These are phyloP conservation scores for Orychophragmus violaceus DNA, from an alignment of 345 rosid species.

Conservation along the genomic window DNA sequence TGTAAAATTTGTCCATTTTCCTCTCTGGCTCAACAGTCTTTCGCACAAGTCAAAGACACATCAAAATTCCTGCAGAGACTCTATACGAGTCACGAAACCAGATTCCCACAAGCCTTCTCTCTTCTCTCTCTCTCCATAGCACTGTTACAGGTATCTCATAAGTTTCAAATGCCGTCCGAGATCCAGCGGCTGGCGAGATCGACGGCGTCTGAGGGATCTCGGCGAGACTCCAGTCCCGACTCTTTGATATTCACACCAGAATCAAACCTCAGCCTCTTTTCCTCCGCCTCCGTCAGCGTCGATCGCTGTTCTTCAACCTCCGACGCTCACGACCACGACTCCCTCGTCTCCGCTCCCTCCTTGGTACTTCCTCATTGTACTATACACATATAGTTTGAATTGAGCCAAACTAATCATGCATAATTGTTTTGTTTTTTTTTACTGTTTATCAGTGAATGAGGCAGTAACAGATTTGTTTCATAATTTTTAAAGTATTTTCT, in stretches of 20 bases:
- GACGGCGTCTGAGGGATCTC: conserved; percentile 34
- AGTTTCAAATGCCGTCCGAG: conserved; percentile 42
- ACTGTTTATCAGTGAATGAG: not conserved
- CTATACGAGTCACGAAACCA: conserved; percentile 14
- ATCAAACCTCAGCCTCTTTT: conserved; percentile 73
- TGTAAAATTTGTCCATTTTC: not conserved
- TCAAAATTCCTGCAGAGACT: conserved; percentile 1
- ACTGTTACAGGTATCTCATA: not conserved
- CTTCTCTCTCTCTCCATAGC: not conserved
- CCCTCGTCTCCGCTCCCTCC: conserved; percentile 61
- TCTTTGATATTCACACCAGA: conserved; percentile 77
- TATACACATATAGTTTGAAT: not conserved
- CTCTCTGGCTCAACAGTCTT: not conserved
- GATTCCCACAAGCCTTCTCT: conserved; percentile 5
- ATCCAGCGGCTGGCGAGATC: conserved; percentile 32
- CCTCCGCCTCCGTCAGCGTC: conserved; percentile 87
- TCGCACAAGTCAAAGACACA: conserved; percentile 8
- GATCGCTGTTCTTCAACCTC: conserved; percentile 89
- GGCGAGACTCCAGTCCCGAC: conserved; percentile 77
- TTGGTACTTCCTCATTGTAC: conserved; percentile 40
- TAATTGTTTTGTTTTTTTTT: too few species aligned
- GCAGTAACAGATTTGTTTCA: not conserved
- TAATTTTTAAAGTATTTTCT: not conserved
- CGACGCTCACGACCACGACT: conserved; percentile 68
- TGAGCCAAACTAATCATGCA: conserved; percentile 17